Base-by-base conservation (phyloP, 768 basidiomycete genomes). In the Lepiota subincarnata region DNA sequence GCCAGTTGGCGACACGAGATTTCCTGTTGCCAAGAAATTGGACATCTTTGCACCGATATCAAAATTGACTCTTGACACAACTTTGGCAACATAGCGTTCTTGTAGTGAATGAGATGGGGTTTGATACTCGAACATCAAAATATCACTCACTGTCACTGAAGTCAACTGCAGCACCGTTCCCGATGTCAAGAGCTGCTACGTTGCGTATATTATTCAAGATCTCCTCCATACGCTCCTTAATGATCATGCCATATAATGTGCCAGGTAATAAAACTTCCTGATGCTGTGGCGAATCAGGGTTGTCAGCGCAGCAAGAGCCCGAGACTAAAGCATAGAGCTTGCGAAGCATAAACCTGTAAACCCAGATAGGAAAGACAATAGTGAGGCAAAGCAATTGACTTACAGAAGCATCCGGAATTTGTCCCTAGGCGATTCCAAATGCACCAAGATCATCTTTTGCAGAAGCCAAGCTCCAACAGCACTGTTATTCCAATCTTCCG, bases 271-370 rank as follows among this genome's bases (percentile, higher is more conserved):
- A 79, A 43, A 96, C 93, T 65, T 99, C 97, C 67, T 99, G 97
- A 64, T 98, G 92, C 66, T 98, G 96, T 55, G 97, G 94, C 1
- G 95, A 98, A 78, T 99, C 97, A 4, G 97, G 95, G 66, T 98
- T 98, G 72, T 99, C 97, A 47, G 89, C 79, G 61, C 89, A 89
- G 60, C 92, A 97, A 39, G 87, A 82, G 39, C 87, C 86, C 4
- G 94, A 95, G 6, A 98, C 94, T 14, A 93, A 74, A 1, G 92
- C 81, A 62, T 92, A 98, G 11, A 99, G 76, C 70, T 98, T 99
- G 57, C 94, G 87, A 26, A 98, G 77, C 97, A 98, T 98, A 74
- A 94, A 98, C 35, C 95, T 98, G 62, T 18, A 16, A 44, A 45
- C 22, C 12, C 60, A 3, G 65, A 50, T 20, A 35, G 39, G 5